Conservation (phyloP, 805 yeast genomes). For the Hanseniaspora nectarophila region DNA sequence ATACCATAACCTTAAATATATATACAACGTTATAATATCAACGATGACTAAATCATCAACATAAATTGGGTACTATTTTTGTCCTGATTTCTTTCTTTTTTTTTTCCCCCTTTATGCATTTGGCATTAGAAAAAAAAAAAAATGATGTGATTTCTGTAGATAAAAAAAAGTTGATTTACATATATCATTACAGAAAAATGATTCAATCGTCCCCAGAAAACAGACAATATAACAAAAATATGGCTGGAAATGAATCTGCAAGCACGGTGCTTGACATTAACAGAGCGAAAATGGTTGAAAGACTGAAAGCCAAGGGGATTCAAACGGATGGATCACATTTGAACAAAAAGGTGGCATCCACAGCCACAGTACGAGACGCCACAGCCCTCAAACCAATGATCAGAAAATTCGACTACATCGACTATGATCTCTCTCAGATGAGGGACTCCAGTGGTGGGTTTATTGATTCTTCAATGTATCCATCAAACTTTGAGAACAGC, state of each 20-base stretch:
- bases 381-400: constrained; percentile 33
- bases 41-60: too few species aligned
- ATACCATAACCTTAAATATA: too few species aligned
- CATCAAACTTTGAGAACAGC: constrained; percentile 4
- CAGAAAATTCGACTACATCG: constrained; percentile 56
- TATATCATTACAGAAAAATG: too few species aligned
- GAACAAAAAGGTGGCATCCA: background rate
- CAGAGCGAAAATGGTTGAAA: constrained; percentile 48
- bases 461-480: constrained; percentile 25
- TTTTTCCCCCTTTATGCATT: background rate
- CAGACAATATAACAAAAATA: background rate
- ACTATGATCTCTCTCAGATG: constrained; percentile 84
- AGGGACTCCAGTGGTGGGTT: constrained; percentile 81
- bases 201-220: background rate
- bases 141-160: background rate
- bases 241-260: background rate
- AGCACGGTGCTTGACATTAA: constrained; percentile 33
- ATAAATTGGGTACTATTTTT: too few species aligned
- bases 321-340: constrained; percentile 5
- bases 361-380: background rate
- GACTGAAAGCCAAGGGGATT: constrained; percentile 39
- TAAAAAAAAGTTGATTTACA: background rate
- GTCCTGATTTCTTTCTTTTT: background rate
- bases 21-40: too few species aligned
- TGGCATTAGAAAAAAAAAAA: too few species aligned